Conservation (phyloP, 345 rosid genomes). For the Linum lewisii region DNA sequence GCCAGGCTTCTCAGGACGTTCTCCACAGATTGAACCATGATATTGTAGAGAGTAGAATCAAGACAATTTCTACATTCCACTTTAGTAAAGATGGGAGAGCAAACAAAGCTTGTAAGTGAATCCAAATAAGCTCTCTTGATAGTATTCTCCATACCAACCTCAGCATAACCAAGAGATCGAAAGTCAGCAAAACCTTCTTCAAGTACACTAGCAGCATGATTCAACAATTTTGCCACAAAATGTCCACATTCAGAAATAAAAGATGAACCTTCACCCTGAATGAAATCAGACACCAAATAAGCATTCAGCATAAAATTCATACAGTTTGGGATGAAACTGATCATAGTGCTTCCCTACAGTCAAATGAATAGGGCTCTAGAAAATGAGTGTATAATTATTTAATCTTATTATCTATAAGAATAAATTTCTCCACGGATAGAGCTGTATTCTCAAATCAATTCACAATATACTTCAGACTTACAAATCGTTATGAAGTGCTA, state of each 20-base stretch:
- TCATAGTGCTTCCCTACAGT: neutral
- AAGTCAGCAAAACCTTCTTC: constrained; percentile 29
- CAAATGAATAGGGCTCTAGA: too few species aligned
- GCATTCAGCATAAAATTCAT: neutral
- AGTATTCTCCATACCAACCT: constrained; percentile 29
- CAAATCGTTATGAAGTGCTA: too few species aligned
- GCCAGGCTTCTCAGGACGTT: constrained; percentile 50
- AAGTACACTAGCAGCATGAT: constrained; percentile 37
- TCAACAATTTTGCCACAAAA: constrained; percentile 48
- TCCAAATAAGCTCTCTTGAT: constrained; percentile 33
- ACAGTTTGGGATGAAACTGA: neutral
- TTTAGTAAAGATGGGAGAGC: constrained; percentile 42
- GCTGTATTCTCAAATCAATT: too few species aligned
- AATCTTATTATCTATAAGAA: too few species aligned
- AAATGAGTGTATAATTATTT: too few species aligned
- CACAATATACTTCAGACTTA: too few species aligned
- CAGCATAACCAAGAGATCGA: constrained; percentile 43
- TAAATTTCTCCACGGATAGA: too few species aligned
- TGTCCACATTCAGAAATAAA: constrained; percentile 49
- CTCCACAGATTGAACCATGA: constrained; percentile 44
- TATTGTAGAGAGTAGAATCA: constrained; percentile 29
- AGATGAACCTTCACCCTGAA: constrained; percentile 34
- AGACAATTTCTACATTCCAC: constrained; percentile 26
- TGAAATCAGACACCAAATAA: neutral
- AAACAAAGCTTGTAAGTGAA: constrained; percentile 55